These are phyloP conservation scores for Colletotrichum tanaceti DNA, from an alignment of 2,329 filamentous ascomycete species.

Conservation along the genomic window DNA sequence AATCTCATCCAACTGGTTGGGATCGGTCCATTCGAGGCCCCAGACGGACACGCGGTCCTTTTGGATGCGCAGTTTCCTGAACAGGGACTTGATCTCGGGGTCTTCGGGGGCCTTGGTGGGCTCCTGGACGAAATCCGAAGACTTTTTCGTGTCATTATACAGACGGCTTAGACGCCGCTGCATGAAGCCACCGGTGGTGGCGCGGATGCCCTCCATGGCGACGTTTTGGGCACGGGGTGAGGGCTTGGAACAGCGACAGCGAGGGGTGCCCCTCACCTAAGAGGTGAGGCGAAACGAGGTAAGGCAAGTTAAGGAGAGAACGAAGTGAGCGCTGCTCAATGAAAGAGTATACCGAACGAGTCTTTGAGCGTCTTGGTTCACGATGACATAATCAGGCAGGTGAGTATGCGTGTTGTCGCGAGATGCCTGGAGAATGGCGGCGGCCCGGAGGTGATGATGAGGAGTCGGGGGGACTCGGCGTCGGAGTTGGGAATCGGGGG, in stretches of 20 bases:
- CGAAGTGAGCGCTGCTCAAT: not conserved
- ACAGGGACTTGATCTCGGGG: slow-evolving; percentile 77
- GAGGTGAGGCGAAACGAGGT: slow-evolving; percentile 7
- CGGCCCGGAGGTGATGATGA: slow-evolving; percentile 10
- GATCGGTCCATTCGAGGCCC: slow-evolving; percentile 85
- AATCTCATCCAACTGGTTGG: slow-evolving; percentile 74
- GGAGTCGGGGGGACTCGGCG: slow-evolving; percentile 22
- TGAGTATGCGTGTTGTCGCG: not conserved
- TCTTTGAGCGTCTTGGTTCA: not conserved
- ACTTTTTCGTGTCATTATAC: slow-evolving; percentile 85
- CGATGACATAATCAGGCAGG: slow-evolving; percentile 31
- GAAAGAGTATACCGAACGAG: not conserved
- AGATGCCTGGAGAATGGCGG: not conserved
- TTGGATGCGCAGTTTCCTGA: slow-evolving; percentile 82
- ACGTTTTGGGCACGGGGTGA: not conserved
- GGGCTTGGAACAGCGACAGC: slow-evolving; percentile 15
- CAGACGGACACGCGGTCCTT: slow-evolving; percentile 83
- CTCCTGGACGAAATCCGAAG: slow-evolving; percentile 77
- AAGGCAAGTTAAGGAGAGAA: not conserved
- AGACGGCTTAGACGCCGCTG: slow-evolving; percentile 75
- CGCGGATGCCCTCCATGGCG: slow-evolving; percentile 64
- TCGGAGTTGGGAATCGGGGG: slow-evolving; percentile 22
- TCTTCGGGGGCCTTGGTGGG: slow-evolving; percentile 71
- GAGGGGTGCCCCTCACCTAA: slow-evolving; percentile 33
- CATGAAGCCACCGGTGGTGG: slow-evolving; percentile 64